Percentiles rank a stretch among this genome's conserved stretches.
Conservation (phyloP, 2,329 filamentous ascomycete species). For the Diaporthe nobilis region DNA sequence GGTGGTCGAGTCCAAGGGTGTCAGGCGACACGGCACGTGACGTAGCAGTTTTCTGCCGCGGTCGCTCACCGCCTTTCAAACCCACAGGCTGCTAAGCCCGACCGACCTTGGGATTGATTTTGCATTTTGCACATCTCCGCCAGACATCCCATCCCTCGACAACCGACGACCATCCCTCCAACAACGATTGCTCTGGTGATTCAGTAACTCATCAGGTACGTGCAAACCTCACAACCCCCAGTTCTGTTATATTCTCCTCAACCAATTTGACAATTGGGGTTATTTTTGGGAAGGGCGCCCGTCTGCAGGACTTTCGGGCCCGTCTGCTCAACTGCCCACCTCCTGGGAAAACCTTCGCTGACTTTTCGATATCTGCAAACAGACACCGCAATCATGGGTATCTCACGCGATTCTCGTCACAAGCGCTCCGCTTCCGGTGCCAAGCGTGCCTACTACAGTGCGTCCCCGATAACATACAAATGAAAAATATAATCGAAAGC, state of each 20-base stretch:
- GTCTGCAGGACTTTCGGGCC: not conserved
- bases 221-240: not conserved
- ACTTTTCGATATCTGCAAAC: constrained; percentile 50
- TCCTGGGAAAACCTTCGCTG: constrained; percentile 40
- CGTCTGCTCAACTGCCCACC: not conserved
- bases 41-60: not conserved
- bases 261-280: not conserved
- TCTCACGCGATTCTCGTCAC: constrained; percentile 99
- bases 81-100: constrained; percentile 37
- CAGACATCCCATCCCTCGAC: constrained; percentile 38
- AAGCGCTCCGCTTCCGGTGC: constrained; percentile 99
- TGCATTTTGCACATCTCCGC: constrained; percentile 32
- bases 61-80: constrained; percentile 10
- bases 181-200: constrained; percentile 44
- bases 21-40: constrained; percentile 35
- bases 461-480: constrained; percentile 66
- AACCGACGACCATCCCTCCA: constrained; percentile 41
- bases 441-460: constrained; percentile 94
- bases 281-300: not conserved
- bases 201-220: constrained; percentile 43
- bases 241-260: not conserved
- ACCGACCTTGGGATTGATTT: constrained; percentile 29
- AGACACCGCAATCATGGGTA: constrained; percentile 95
- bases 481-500: constrained; percentile 72
- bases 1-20: constrained; percentile 3